Conservation (phyloP, 345 rosid species). For the Pugionium cornutum region DNA sequence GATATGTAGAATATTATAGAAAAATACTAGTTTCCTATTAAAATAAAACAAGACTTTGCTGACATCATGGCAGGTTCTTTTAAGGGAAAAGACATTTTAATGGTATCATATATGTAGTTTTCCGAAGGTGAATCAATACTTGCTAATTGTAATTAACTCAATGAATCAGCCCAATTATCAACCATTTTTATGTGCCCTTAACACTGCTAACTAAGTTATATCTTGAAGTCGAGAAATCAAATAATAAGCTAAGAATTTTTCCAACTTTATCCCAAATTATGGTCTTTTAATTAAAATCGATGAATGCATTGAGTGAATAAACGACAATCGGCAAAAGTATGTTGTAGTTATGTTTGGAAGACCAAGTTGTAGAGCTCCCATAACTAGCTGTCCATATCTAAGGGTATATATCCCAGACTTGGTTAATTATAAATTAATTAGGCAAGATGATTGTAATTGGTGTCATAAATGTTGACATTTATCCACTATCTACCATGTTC, state of each 20-base stretch:
- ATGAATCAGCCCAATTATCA: background rate
- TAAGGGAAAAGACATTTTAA: background rate
- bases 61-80: constrained; percentile 35
- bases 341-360: constrained; percentile 20
- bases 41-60: constrained; percentile 27
- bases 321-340: constrained; percentile 24
- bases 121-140: background rate
- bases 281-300: too few species aligned
- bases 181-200: too few species aligned
- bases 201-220: too few species aligned
- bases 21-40: background rate
- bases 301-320: background rate
- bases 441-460: constrained; percentile 20
- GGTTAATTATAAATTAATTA: constrained; percentile 23
- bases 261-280: background rate
- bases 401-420: constrained; percentile 30
- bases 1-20: constrained; percentile 23
- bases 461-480: constrained; percentile 36
- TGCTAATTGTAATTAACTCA: background rate
- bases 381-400: constrained; percentile 42
- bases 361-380: constrained; percentile 39
- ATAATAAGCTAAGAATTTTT: background rate
- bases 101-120: constrained; percentile 1
- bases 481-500: constrained; percentile 38
- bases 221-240: background rate